Evolutionary conservation across 139 green algal species (phyloP), one percentile per base, ranked within the genome.

Genomic region (Parachlorella kessleri): DNA sequence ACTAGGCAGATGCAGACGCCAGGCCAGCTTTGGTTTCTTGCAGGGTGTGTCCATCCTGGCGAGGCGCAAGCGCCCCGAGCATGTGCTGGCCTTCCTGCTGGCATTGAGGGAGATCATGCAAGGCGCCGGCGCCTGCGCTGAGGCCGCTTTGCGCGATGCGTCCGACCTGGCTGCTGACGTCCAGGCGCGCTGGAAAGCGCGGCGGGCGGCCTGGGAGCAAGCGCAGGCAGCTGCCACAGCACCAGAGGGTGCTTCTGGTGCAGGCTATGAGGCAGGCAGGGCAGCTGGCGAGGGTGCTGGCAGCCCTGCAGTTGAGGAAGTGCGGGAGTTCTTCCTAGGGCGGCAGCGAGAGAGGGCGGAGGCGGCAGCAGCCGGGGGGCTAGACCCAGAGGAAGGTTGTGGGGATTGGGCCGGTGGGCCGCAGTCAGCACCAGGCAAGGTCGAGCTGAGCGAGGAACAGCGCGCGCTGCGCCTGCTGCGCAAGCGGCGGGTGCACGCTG

Each of bases 31-130:
- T 81, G 32, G 42, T 6, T 37, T 18, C 14, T 10, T 79, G 68
- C 83, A 89, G 85, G 91, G 92, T 7, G 53, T 95, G 8, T 90
- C 88, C 35, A 88, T 93, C 35, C 72, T 91, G 14, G 81, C 90
- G 0, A 85, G 92, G 6, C 77, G 83, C 39, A 81, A 90, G 79
- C 75, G 80, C 35, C 88, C 91, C 2, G 70, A 81, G 23, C 85
- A 93, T 65, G 55, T 86, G 2, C 68, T 86, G 3, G 66, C 91
- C 6, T 96, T 94, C 83, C 75, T 94, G 42, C 81, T 76, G 36
- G 70, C 66, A 21, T 67, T 86, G n/a, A 30, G 63, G 28, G 85
- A 86, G 70, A 79, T 92, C 24, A 74, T 77, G 1, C 36, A 24
- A 3, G 87, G 83, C 1, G 77, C 86, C 1, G 75, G 70, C 36